Evolutionary conservation across 208 protist genomes (phyloP), one percentile per base, ranked within the genome.

Genomic region (Porcisia hertigi): DNA sequence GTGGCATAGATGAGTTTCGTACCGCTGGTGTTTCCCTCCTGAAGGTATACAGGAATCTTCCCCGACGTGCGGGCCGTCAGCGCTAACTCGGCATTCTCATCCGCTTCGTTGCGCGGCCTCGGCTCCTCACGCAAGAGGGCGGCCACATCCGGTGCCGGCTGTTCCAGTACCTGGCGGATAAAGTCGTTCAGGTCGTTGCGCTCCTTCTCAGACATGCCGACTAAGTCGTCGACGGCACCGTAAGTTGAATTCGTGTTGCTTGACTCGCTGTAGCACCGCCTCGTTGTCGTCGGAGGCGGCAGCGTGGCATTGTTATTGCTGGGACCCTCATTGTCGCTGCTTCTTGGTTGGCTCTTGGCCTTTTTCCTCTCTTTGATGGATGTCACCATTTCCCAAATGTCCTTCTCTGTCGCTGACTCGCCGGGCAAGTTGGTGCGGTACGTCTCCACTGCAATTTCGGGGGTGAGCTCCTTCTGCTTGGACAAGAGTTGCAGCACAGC

Each of bases 21-120:
- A 20, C 63, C 75, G 55, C 54, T 83, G 34, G 70, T 89, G 71
- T 62, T 86, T 45, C 83, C 77, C 79, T 94, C 91, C 60, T 94
- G 93, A 69, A 88, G 91, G 81, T 96, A 94, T 16, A 95, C 86
- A 4, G 86, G 65, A 49, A 94, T 86, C 72, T 93, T 92, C n/a
- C 87, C 86, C 6, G 83, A 74, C 70, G 76, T 92, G 71, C 87
- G 80, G 49, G 79, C 53, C 57, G 84, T 80, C 59, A 80, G 71
- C 47, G 69, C 55, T 65, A 87, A 39, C 67, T 86, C 79, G 43
- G 74, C 45, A 23, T 85, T 76, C 53, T 91, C 86, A 23, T 88
- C 86, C 9, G 86, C 77, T 18, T 73, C 76, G 52, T 54, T 63
- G 49, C 73, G 75, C 34, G 67, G 62, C 55, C 66, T 81, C 43